Base-by-base conservation (phyloP, 2,329 filamentous ascomycete genomes). In the Sarocladium brachiariae region DNA sequence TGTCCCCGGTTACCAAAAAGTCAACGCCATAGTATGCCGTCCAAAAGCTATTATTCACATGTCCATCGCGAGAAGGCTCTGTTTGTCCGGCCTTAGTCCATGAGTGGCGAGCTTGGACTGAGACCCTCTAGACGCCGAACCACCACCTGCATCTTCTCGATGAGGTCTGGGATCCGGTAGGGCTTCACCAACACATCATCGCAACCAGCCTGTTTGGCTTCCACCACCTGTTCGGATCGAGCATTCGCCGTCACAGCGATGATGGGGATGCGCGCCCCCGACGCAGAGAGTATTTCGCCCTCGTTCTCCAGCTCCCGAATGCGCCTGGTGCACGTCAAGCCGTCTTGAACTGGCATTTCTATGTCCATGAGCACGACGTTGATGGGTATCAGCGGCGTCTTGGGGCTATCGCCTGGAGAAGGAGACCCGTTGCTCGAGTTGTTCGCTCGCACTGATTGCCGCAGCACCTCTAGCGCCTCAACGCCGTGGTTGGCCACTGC, bases 321-420 rank as follows among this genome's bases (percentile, higher is more conserved):
- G 38, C 74, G 73, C 27, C 74, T 72, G 11, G 83, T 84, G 60
- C 84, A 86, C 1, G 81, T 80, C 51, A 86, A 68, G 0, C 86
- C 86, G 57, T 88, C 83, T 72, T 86, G 84, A 14, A 87, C 68
- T 1, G 85, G 85, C 85, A 89, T 88, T 60, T 88, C 83, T 57
- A 87, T 81, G 58, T 89, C 86, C 85, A 89, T 89, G 18, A 89
- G 70, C 16, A 89, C 78, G 4, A 87, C 70, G 47, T 78, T 78
- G 21, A 85, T 66, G 1, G 71, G 67, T 23, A 73, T 56, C 5
- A 57, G 35, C 27, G 50, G 30, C 30, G 13, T 50, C 34, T 25
- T 53, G 48, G 50, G 51, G 16, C 50, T 55, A 8, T 50, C 50
- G 3, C 50, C 50, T 8, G 53, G 46, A 18, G 52, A 49, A n/a